These are phyloP conservation scores for Beauveria varroae DNA, from an alignment of 2,329 filamentous ascomycete species.

Conservation along the genomic window DNA sequence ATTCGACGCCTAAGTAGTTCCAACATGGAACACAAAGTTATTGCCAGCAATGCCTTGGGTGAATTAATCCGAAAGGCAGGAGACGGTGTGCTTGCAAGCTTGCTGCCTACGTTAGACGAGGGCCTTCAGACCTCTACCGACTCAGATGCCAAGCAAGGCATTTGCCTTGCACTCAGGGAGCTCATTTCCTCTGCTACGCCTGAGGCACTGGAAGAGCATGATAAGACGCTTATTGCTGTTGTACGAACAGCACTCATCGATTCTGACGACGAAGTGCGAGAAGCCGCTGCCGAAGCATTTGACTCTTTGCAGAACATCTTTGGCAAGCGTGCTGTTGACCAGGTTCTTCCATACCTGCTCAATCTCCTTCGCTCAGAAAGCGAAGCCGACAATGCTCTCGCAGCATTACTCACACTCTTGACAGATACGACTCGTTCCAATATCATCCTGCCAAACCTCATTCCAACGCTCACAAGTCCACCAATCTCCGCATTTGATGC, in stretches of 20 bases:
- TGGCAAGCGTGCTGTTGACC: slow-evolving; percentile 90
- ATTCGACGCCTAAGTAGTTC: slow-evolving; percentile 90
- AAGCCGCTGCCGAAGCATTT: slow-evolving; percentile 94
- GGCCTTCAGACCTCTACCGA: slow-evolving; percentile 83
- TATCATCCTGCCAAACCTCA: slow-evolving; percentile 91
- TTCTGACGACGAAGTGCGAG: slow-evolving; percentile 79
- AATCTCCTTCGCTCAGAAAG: slow-evolving; percentile 80
- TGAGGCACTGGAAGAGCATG: slow-evolving; percentile 86
- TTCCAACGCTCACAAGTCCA: slow-evolving; percentile 82
- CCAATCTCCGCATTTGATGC: slow-evolving; percentile 95
- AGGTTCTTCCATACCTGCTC: slow-evolving; percentile 87
- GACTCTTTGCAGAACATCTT: slow-evolving; percentile 89
- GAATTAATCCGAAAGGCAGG: slow-evolving; percentile 96
- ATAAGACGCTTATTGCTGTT: slow-evolving; percentile 90
- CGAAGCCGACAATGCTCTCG: slow-evolving; percentile 84
- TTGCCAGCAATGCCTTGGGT: slow-evolving; percentile 92
- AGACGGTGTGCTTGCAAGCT: slow-evolving; percentile 78
- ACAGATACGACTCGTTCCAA: slow-evolving; percentile 92
- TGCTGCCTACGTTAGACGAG: slow-evolving; percentile 88
- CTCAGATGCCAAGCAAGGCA: slow-evolving; percentile 90
- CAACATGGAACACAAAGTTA: slow-evolving; percentile 98
- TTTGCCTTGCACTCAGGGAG: slow-evolving; percentile 91
- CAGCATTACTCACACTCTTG: slow-evolving; percentile 85
- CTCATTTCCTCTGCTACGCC: slow-evolving; percentile 82
- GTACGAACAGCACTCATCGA: slow-evolving; percentile 90